These are phyloP conservation scores for Platismatia glauca DNA, from an alignment of 495 filamentous ascomycete genomes.

Conservation along the genomic window DNA sequence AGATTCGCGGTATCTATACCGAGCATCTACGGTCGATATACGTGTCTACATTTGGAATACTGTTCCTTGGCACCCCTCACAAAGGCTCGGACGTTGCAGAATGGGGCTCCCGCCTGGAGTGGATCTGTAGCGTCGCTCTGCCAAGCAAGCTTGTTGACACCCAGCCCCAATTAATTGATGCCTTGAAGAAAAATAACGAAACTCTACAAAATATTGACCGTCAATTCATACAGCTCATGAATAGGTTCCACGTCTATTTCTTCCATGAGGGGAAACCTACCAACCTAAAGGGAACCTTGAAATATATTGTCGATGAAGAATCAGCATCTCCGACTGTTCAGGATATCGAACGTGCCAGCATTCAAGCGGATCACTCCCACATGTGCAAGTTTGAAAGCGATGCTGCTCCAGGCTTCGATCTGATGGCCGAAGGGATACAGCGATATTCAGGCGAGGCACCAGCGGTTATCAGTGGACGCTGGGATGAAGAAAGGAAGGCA, in stretches of 20 bases:
- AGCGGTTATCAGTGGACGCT: slow-evolving; percentile 47
- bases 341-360: slow-evolving; percentile 65
- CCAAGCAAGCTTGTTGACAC: slow-evolving; percentile 64
- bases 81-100: slow-evolving; percentile 66
- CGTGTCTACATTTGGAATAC: slow-evolving; percentile 73
- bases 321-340: slow-evolving; percentile 69
- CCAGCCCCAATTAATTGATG: slow-evolving; percentile 58
- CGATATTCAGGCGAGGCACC: slow-evolving; percentile 58
- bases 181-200: slow-evolving; percentile 70
- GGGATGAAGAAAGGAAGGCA: slow-evolving; percentile 53
- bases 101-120: slow-evolving; percentile 67
- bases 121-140: slow-evolving; percentile 60
- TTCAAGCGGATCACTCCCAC: slow-evolving; percentile 73
- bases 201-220: slow-evolving; percentile 73
- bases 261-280: slow-evolving; percentile 64
- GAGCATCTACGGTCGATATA: slow-evolving; percentile 70
- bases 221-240: slow-evolving; percentile 64
- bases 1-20: slow-evolving; percentile 53
- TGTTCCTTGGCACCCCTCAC: slow-evolving; percentile 86
- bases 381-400: slow-evolving; percentile 82
- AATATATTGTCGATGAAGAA: slow-evolving; percentile 59
- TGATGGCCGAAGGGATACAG: slow-evolving; percentile 60
- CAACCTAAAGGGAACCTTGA: slow-evolving; percentile 44
- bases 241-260: slow-evolving; percentile 62
- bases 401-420: slow-evolving; percentile 63